phyloP scores from a whole-genome alignment of 306 rosid genomes.

The Ceratonia siliqua region DNA sequence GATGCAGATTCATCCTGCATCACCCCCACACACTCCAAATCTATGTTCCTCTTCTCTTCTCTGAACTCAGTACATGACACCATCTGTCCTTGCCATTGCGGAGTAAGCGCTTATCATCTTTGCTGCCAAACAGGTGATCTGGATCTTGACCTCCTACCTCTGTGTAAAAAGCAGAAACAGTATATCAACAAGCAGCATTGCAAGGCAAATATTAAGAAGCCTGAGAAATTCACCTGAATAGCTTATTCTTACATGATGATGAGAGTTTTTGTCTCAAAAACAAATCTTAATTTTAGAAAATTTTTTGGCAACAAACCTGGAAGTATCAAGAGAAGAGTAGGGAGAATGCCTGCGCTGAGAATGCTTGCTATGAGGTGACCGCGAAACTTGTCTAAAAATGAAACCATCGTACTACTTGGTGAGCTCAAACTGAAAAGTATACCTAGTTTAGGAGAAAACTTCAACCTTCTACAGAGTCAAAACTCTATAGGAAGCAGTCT shows the following conservation, averaged over 20 bases:
- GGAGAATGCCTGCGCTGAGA: constrained; percentile 98
- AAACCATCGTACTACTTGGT: constrained; percentile 83
- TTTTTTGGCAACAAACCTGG: constrained; percentile 68
- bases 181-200: constrained; percentile 31
- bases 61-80: neutral
- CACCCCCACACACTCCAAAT: neutral
- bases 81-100: neutral
- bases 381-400: constrained; percentile 96
- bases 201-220: constrained; percentile 39
- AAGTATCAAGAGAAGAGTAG: constrained; percentile 80
- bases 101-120: constrained; percentile 49
- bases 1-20: too few relatives aligned
- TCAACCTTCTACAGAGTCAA: constrained; percentile 57
- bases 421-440: constrained; percentile 53
- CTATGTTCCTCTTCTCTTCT: neutral
- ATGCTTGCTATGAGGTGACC: constrained; percentile 98
- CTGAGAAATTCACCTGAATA: constrained; percentile 63
- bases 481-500: constrained; percentile 42
- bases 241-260: constrained; percentile 52
- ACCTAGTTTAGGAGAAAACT: constrained; percentile 46
- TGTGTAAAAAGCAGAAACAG: constrained; percentile 44
- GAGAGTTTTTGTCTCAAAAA: constrained; percentile 62
- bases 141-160: constrained; percentile 86
- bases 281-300: constrained; percentile 51
- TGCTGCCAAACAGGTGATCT: constrained; percentile 73